A percentile compares a stretch with the other conserved stretches of the same genome.
phyloP scores from a whole-genome alignment of 2,329 filamentous ascomycete species.

The Taxawa tesnikishii region DNA sequence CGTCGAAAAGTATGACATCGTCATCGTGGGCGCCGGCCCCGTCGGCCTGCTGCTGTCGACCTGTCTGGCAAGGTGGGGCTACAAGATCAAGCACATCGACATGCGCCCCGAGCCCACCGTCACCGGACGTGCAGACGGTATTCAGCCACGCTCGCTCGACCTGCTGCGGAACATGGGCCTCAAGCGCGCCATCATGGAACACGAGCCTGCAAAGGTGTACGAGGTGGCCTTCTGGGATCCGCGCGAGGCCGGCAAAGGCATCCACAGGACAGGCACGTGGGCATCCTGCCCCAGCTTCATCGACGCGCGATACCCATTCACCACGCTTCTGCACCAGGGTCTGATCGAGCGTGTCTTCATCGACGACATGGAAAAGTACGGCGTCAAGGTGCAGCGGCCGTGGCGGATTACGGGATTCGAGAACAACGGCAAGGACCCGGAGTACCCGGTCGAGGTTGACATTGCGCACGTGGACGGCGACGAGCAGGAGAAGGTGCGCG shows the following conservation, averaged over 20 bases:
- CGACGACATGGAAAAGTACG: conserved; percentile 47
- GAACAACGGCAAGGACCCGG: conserved; percentile 47
- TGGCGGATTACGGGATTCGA: conserved; percentile 51
- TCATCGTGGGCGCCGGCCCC: conserved; percentile 81
- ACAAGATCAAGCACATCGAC: conserved; percentile 90
- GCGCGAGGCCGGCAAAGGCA: conserved; percentile 36
- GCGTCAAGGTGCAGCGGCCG: conserved; percentile 43
- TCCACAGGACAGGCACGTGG: conserved; percentile 56
- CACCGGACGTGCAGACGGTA: conserved; percentile 81
- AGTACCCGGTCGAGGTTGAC: conserved; percentile 70
- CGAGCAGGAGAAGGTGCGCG: conserved; percentile 49
- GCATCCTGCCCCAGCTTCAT: conserved; percentile 78
- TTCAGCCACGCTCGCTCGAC: conserved; percentile 80
- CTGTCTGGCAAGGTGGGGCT: conserved; percentile 82
- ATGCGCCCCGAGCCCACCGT: conserved; percentile 75
- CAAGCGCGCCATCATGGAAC: conserved; percentile 76
- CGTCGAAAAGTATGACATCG: conserved; percentile 49
- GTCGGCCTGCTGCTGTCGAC: conserved; percentile 81
- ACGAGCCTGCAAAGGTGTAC: conserved; percentile 76
- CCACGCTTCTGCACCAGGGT: conserved; percentile 49
- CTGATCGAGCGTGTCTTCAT: conserved; percentile 51
- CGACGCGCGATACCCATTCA: conserved; percentile 52
- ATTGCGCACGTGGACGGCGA: conserved; percentile 67
- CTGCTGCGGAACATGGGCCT: conserved; percentile 81
- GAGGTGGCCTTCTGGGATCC: conserved; percentile 58